Evolutionary conservation across 2,329 filamentous ascomycete species (phyloP), one percentile per base, ranked within the genome.

Genomic region (Neoscytalidium dimidiatum): DNA sequence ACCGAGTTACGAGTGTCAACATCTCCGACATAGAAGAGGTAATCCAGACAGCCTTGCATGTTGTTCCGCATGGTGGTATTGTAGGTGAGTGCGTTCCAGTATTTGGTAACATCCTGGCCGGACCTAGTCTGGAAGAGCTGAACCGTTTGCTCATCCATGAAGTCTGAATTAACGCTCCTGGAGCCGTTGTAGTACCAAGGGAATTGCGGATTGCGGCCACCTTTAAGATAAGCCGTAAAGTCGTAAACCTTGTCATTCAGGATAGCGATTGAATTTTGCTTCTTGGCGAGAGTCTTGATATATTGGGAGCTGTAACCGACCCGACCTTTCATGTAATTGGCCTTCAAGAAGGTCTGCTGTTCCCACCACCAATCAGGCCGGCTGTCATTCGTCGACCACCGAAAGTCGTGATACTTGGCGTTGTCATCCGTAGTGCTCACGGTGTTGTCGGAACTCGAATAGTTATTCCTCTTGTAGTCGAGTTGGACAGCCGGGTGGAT

Each of bases 321-420:
- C 68, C 88, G 89, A 56, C 95, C 95, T 77, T 96, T 96, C 79
- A 91, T 90, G 83, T 90, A 98, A 69, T 88, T 89, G 33, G 86
- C 79, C 70, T 90, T 90, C 62, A 99, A 81, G 75, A 88, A 87
- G 33, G 88, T 84, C 85, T 97, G 92, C 76, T 94, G 89, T 79
- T 99, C 92, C 65, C 85, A 90, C 80, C 94, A 98, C 95, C 95
- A 99, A 74, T 97, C 92, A 1, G 90, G 88, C 11, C 94, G 89
- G 58, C 86, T 90, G 74, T 97, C 92, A 69, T 93, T 92, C 35
- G 86, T 92, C 73, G 87, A 93, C 73, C 85, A 88, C 66, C 95
- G 88, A 86, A 99, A 99, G 75, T 99, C 95, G 73, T 99, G 95
- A 75, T 96, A 99, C 67, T 86, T 81, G 23, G 88, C 82, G 73